Conservation (phyloP, 2,329 filamentous ascomycete species). For the Catunica adiposa region DNA sequence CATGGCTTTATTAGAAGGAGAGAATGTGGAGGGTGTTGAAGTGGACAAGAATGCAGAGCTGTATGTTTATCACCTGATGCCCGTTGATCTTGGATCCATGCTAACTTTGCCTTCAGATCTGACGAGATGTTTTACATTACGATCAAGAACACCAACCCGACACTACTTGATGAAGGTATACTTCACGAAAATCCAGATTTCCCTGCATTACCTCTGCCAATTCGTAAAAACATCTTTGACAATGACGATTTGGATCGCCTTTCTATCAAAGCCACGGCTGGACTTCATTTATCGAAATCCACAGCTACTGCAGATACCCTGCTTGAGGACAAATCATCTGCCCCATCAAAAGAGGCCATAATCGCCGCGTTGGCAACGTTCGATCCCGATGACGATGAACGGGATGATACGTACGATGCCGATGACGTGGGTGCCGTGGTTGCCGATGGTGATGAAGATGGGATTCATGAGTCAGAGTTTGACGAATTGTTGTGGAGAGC, state of each 20-base stretch:
- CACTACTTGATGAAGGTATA: background rate
- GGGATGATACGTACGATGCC: conserved; percentile 90
- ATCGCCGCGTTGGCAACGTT: conserved; percentile 76
- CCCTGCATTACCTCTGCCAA: conserved; percentile 32
- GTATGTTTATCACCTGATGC: background rate
- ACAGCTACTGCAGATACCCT: conserved; percentile 54
- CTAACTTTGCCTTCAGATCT: conserved; percentile 1
- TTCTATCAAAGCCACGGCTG: conserved; percentile 42
- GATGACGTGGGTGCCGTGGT: conserved; percentile 83
- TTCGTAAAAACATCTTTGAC: conserved; percentile 61
- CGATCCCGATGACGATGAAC: conserved; percentile 87
- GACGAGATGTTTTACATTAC: conserved; percentile 4
- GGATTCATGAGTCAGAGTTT: conserved; percentile 44
- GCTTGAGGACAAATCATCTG: conserved; percentile 45
- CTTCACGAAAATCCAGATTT: conserved; percentile 18
- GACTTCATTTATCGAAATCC: conserved; percentile 61
- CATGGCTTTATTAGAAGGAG: conserved; percentile 63
- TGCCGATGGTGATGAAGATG: conserved; percentile 27
- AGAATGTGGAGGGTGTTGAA: conserved; percentile 35
- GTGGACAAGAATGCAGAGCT: background rate
- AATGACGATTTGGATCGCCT: conserved; percentile 65
- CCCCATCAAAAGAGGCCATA: conserved; percentile 69
- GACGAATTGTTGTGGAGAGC: conserved; percentile 51
- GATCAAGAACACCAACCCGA: background rate
- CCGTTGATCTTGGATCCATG: background rate